Evolutionary conservation across 2,329 filamentous ascomycete genomes (phyloP).

Genomic region (Penicillium brasilianum): DNA sequence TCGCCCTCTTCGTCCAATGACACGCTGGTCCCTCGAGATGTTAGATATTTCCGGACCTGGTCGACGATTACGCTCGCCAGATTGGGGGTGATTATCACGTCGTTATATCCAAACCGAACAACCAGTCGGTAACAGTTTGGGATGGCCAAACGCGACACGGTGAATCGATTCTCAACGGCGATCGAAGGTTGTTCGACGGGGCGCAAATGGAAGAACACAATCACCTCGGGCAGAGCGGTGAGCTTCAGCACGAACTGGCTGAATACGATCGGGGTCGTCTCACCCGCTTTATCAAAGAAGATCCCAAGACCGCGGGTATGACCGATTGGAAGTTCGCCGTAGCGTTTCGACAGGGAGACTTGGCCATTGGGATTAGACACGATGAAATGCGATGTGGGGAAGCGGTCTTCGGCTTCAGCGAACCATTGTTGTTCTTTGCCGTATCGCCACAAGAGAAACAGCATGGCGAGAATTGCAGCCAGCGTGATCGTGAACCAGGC

Average conservation of each 20-base stretch:
- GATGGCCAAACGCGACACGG: slow-evolving; percentile 2
- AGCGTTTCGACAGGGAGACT: not conserved
- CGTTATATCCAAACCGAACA: slow-evolving; percentile 1
- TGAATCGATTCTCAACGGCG: not conserved
- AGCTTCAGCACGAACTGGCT: slow-evolving; percentile 5
- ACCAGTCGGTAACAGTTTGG: slow-evolving; percentile 2
- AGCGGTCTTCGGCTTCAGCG: not conserved
- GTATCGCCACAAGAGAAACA: slow-evolving; percentile 7
- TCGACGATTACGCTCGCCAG: slow-evolving; percentile 1
- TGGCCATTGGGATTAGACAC: not conserved
- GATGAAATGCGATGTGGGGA: not conserved
- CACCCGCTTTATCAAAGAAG: slow-evolving; percentile 1
- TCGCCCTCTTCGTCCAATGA: not conserved
- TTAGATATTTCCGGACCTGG: not conserved
- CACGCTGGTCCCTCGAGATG: not conserved
- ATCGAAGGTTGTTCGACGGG: not conserved
- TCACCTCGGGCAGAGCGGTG: not conserved
- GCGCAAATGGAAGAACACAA: not conserved
- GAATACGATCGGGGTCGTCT: not conserved
- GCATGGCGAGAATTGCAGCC: not conserved
- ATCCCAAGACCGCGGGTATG: not conserved
- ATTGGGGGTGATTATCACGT: not conserved
- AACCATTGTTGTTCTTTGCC: slow-evolving; percentile 3
- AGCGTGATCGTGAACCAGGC: slow-evolving; percentile 3
- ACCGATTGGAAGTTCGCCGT: not conserved